Percentiles rank a stretch among this genome's conserved stretches.
phyloP scores from a whole-genome alignment of 1,139 yeast genomes.

The Candida tropicalis region DNA sequence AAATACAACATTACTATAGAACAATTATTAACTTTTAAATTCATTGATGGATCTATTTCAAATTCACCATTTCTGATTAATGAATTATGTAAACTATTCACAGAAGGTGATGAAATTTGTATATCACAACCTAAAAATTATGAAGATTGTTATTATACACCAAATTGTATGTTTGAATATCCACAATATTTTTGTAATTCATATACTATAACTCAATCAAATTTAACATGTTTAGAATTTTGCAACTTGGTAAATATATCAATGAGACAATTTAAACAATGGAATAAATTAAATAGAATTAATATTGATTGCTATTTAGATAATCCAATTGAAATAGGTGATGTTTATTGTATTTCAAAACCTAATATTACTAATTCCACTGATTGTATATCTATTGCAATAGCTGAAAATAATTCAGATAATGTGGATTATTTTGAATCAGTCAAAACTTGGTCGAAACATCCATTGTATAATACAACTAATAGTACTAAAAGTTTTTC shows the following conservation, averaged over 20 bases:
- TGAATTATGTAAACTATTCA: not conserved
- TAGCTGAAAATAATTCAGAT: not conserved
- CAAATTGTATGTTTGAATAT: not conserved
- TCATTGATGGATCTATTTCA: no score
- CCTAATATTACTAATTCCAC: not conserved
- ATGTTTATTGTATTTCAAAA: not conserved
- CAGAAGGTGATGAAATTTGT: not conserved
- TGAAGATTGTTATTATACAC: not conserved
- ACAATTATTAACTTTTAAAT: not conserved
- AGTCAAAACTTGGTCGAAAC: no score
- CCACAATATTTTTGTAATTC: not conserved
- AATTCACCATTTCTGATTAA: not conserved
- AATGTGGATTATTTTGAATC: not conserved
- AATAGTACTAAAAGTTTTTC: no score
- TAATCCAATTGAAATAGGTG: not conserved
- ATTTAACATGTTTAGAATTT: not conserved
- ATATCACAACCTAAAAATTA: not conserved
- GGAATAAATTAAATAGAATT: not conserved
- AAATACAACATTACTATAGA: not conserved
- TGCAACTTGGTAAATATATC: not conserved
- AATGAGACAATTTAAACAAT: not conserved
- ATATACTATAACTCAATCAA: not conserved
- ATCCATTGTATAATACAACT: no score
- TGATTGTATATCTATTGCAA: not conserved
- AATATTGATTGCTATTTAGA: not conserved